phyloP scores from a whole-genome alignment of 2,329 filamentous ascomycete species.

The Apiospora aurea region DNA sequence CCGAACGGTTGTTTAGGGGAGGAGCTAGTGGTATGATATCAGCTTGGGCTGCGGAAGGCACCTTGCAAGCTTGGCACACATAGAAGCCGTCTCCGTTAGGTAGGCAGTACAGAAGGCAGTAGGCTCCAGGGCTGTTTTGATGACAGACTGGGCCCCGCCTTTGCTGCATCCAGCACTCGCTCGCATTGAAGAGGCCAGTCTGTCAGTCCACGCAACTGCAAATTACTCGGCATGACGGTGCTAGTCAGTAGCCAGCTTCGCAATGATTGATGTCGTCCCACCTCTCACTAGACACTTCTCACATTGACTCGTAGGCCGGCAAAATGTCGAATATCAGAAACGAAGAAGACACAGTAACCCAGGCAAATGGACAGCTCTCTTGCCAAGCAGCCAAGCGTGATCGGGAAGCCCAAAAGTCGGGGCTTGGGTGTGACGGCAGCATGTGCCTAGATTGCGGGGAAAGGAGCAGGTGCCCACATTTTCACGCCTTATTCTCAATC shows the following conservation, averaged over 20 bases:
- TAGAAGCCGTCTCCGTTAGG: too few relatives aligned
- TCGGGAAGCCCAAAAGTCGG: neutral
- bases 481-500: neutral
- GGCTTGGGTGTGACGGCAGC: constrained; percentile 18
- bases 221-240: neutral
- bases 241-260: neutral
- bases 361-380: neutral
- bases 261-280: neutral
- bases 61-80: neutral
- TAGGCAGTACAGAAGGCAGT: neutral
- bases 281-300: neutral
- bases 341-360: neutral
- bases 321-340: neutral
- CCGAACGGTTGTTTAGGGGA: constrained; percentile 1
- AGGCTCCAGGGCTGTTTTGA: neutral
- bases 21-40: neutral
- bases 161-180: neutral
- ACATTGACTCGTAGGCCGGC: neutral
- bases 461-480: neutral
- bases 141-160: neutral
- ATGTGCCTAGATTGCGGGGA: constrained; percentile 16
- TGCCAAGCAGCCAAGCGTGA: constrained; percentile 3
- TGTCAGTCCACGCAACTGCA: neutral
- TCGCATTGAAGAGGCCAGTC: neutral
- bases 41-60: neutral